A percentile compares a stretch with the other conserved stretches of the same genome.
Evolutionary conservation across 1,139 yeast genomes (phyloP).

Genomic region (Saccharomyces hybrid): DNA sequence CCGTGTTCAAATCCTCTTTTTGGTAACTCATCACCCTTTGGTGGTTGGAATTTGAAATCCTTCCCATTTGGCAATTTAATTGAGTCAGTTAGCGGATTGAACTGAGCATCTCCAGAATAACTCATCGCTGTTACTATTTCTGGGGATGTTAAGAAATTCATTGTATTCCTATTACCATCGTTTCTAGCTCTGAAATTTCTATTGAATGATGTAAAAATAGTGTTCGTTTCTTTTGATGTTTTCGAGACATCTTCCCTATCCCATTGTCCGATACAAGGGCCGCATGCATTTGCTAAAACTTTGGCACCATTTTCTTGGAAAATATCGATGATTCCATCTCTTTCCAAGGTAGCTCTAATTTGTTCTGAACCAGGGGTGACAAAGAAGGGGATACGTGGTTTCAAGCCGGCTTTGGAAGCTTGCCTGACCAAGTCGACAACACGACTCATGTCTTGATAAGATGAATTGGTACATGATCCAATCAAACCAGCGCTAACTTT

Average conservation of each 20-base stretch:
- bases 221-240: constrained; percentile 59
- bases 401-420: constrained; percentile 78
- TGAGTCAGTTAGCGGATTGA: constrained; percentile 79
- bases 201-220: constrained; percentile 92
- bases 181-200: constrained; percentile 96
- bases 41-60: constrained; percentile 67
- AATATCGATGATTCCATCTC: constrained; percentile 79
- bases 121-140: constrained; percentile 96
- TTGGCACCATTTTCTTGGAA: constrained; percentile 82
- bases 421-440: constrained; percentile 82
- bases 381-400: constrained; percentile 85
- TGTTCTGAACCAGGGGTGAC: constrained; percentile 99
- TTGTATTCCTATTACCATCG: constrained; percentile 94
- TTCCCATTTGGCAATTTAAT: constrained; percentile 60
- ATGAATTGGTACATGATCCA: constrained; percentile 96
- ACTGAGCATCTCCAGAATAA: constrained; percentile 82
- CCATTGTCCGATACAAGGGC: constrained; percentile 99
- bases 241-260: constrained; percentile 67
- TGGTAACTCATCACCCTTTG: constrained; percentile 80
- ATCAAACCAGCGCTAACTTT: constrained; percentile 82
- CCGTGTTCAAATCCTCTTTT: constrained; percentile 73
- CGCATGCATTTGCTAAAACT: constrained; percentile 95
- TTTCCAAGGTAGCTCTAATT: constrained; percentile 91
- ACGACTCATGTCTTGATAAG: constrained; percentile 96
- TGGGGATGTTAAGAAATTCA: constrained; percentile 95